phyloP scores from a whole-genome alignment of 768 basidiomycete species.

The Lentinula detonsa region DNA sequence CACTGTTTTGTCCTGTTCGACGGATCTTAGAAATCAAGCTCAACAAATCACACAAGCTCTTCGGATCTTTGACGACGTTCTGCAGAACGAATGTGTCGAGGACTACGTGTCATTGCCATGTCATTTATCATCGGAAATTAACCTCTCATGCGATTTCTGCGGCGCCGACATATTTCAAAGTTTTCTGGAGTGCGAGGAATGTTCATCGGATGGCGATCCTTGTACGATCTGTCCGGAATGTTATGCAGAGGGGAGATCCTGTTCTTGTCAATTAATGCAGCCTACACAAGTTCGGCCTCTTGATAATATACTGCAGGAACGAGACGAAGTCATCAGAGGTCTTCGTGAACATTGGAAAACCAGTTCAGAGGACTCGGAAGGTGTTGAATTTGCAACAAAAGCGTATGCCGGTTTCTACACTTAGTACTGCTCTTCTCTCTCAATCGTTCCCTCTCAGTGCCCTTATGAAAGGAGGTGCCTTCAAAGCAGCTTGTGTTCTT shows the following conservation, averaged over 20 bases:
- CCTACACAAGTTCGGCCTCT: conserved; percentile 55
- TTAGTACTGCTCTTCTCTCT: not conserved
- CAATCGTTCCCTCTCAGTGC: not conserved
- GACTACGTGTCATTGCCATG: conserved; percentile 19
- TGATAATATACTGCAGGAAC: conserved; percentile 33
- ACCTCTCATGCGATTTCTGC: conserved; percentile 66
- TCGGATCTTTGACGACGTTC: conserved; percentile 38
- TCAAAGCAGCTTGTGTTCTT: conserved; percentile 24
- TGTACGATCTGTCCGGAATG: conserved; percentile 63
- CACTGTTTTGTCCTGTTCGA: not conserved
- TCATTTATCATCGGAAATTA: conserved; percentile 11
- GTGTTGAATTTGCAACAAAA: not conserved
- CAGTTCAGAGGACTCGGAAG: not conserved
- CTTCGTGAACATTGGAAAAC: conserved; percentile 2
- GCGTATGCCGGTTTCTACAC: not conserved
- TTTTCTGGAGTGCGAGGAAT: conserved; percentile 58
- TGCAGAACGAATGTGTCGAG: conserved; percentile 39
- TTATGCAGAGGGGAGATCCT: conserved; percentile 75
- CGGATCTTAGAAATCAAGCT: not conserved
- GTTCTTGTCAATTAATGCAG: conserved; percentile 54
- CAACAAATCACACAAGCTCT: not conserved
- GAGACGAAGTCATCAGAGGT: conserved; percentile 22
- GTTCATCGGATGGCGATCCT: conserved; percentile 22
- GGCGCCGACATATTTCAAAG: conserved; percentile 77
- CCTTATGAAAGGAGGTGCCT: conserved; percentile 11